Evolutionary conservation across 148 eudicot genomes (phyloP), one percentile per base, ranked within the genome.

Genomic region (Amaranthus palmeri): DNA sequence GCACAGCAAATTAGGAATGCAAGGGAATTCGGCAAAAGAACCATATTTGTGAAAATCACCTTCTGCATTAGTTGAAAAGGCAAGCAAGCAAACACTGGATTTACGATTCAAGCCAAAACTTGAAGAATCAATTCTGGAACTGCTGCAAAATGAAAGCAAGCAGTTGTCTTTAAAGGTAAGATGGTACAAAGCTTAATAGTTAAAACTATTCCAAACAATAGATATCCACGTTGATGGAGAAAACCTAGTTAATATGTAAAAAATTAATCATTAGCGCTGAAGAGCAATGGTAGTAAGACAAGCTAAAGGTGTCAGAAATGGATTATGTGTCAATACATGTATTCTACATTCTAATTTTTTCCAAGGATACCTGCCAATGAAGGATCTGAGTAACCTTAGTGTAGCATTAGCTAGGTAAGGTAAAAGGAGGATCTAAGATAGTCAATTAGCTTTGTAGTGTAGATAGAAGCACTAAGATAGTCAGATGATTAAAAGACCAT

Each of bases 141-240:
- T 51, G 54, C 68, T 57, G 57, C 17, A 72, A 51, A 51, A 63
- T 25, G 45, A 51, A 50, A 50, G 51, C 68, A 49, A 62, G 68
- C 51, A 9, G 12, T 11, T 17, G 4, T 53, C 15, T 40, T 14
- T 8, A 63, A 61, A 46, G 52, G 63, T 69, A 42, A 44, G 53
- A 53, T 40, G 50, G 51, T 6, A 43, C 48, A 61, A 41, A 15
- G n/a, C 36, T 6, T 7, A 25, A 63, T 14, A 6, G 40, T 18
- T 55, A 36, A 42, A 44, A 8, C 14, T 55, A 45, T 8, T 25
- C 45, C 18, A 9, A 2, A 62, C 7, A 52, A 62, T n/a, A 43
- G 52, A 18, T 52, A 43, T 43, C 69, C 17, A 52, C 51, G 36
- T 25, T 13, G 40, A 1, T 52, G 18, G 5, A 55, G 17, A 40